Conservation (phyloP, 352 stramenopile genomes). For the Lagenidium sp. region DNA sequence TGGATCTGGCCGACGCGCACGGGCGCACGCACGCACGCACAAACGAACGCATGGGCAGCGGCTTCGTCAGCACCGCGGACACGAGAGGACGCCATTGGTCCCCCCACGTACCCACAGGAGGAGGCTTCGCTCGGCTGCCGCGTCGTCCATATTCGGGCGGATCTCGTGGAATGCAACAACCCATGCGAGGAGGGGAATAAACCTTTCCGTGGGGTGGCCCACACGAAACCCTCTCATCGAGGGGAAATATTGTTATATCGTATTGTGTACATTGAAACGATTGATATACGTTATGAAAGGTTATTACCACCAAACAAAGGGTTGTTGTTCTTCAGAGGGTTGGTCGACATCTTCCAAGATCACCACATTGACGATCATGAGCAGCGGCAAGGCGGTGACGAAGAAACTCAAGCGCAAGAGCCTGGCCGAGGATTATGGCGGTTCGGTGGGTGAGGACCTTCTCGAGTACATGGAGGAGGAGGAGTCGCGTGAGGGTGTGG, state of each 20-base stretch:
- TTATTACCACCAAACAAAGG: no score
- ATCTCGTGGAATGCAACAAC: not conserved
- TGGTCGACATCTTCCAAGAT: no score
- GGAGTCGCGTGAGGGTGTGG: conserved; percentile 10
- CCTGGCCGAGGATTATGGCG: conserved; percentile 77
- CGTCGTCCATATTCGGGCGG: conserved; percentile 48
- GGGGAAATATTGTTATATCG: no score
- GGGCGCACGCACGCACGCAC: not conserved
- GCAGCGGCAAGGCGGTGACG: conserved; percentile 33
- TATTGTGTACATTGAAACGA: no score
- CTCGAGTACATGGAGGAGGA: conserved; percentile 80
- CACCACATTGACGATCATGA: no score
- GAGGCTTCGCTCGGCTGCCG: conserved; percentile 50
- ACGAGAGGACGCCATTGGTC: no score
- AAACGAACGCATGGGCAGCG: not conserved
- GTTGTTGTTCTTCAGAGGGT: no score
- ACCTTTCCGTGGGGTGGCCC: conserved; percentile 4
- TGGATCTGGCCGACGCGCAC: conserved; percentile 31
- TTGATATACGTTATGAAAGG: no score
- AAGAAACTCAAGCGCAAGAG: conserved; percentile 81
- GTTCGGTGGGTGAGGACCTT: conserved; percentile 65
- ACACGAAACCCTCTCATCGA: no score
- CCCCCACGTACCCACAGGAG: conserved; percentile 59
- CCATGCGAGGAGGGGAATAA: not conserved
- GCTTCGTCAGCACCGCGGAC: not conserved